Evolutionary conservation across 345 rosid species (phyloP), one percentile per base, ranked within the genome.

Genomic region (Eucalyptus urophylla): DNA sequence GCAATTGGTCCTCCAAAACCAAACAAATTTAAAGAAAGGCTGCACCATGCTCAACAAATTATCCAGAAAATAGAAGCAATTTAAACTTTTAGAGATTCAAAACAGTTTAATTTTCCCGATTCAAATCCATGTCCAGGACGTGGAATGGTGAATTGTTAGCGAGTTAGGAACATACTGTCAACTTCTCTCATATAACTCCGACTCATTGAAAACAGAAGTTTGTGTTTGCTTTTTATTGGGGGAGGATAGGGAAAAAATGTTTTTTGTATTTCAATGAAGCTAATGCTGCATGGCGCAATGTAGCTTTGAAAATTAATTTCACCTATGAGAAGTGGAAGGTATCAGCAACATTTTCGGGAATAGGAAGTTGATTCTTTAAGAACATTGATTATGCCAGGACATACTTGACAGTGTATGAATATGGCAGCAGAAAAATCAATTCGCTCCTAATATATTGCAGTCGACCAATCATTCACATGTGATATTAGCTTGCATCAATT

Each of bases 1-100:
- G 96, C 95, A 76, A 93, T 88, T 65, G 94, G 92, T 47, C 95
- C 96, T 88, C 95, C 96, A 88, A 91, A 93, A 91, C 96, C 96
- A 90, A 94, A 95, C 94, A 94, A 94, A 87, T 95, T 95, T 95
- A 90, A 95, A 95, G 86, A 60, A 90, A 7, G 95, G 95, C 95
- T 95, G 94, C 91, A 92, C 37, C 33, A 88, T 80, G 58, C 58
- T 8, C 45, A 17, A 89, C 86, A 91, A 58, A 86, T 86, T 47
- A 76, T 51, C 33, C 14, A 72, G 44, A 72, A 33, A 72, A 11
- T 43, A 72, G 81, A 33, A 72, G 81, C 14, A 2, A 87, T 27
- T 31, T 50, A 43, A 33, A 72, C 81, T 17, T 33, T 19, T 33
- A 33, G 81, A 33, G 81, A 72, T 72, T 72, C 37, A 33, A 72